A percentile compares a stretch with the other conserved stretches of the same genome.
Conservation (phyloP, 2,329 filamentous ascomycete genomes). For the Fusarium austroafricanum region DNA sequence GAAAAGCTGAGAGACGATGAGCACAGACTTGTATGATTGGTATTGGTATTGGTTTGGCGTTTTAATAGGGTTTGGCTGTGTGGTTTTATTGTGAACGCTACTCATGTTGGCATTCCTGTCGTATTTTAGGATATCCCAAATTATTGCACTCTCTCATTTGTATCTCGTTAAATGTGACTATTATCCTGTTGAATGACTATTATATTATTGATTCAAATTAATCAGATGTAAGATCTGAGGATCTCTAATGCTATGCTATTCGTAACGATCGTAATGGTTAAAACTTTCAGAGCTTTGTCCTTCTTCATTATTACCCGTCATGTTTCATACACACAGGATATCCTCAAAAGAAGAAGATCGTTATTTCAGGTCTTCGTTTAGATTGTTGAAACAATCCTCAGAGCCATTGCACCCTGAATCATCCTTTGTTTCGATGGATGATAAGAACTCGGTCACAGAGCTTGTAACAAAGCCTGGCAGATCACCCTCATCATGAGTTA, state of each 20-base stretch:
- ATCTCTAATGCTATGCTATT: not conserved
- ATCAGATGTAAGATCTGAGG: not conserved
- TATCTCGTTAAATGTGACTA: too few species aligned
- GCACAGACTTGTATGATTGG: not conserved
- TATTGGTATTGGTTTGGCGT: not conserved
- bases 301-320: not conserved
- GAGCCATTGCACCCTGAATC: not conserved
- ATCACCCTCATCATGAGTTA: not conserved
- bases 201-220: not conserved
- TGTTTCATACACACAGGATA: slow-evolving; percentile 1
- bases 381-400: not conserved
- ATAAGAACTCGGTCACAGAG: slow-evolving; percentile 1
- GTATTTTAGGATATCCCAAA: not conserved
- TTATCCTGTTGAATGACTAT: too few species aligned
- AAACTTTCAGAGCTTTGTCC: not conserved
- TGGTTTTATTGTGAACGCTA: not conserved
- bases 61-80: not conserved
- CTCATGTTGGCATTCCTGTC: not conserved
- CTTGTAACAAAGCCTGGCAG: not conserved
- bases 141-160: not conserved
- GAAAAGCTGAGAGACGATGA: slow-evolving; percentile 19
- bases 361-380: slow-evolving; percentile 2
- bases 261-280: slow-evolving; percentile 15
- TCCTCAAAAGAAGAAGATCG: not conserved
- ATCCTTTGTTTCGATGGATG: not conserved